Base-by-base conservation (phyloP, 148 eudicot species). In the Rhododendron molle region DNA sequence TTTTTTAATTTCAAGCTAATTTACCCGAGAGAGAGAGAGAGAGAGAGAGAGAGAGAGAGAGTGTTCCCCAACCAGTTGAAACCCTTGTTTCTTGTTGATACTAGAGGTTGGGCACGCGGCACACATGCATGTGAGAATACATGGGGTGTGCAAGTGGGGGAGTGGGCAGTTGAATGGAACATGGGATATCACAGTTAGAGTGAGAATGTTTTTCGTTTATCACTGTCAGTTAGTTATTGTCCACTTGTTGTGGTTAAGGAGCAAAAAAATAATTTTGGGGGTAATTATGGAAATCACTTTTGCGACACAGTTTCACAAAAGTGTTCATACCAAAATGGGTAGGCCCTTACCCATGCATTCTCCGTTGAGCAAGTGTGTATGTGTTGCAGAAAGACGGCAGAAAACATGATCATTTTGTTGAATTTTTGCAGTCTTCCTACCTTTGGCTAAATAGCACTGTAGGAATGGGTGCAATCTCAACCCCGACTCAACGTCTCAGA, bases 391-490 rank as follows among this genome's bases (percentile, higher is more conserved):
- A 77, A 77, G 44, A 44, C 1, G 16, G 46, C 3, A 15, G 12
- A 78, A 13, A 30, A 28, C 38, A 80, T 13, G 38, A n/a, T 50
- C 21, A 26, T 2, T 0, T 46, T 2, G 0, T 46, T 46, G 47
- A 46, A 44, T 14, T 80, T 6, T 80, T 13, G 62, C 76, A 32
- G 21, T 80, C 7, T 13, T 50, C 62, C 12, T 81, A 14, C 30
- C 47, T 52, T 54, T 56, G 7, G 10, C 71, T 15, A n/a, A 81
- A 14, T 58, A 76, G 28, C 46, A 40, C 78, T 16, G 12, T 14
- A 30, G 71, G 50, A 36, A 86, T 86, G 87, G 87, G 71, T 3
- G 85, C 81, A 23, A 43, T 86, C 78, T 88, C 87, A 36, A 47
- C 85, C 36, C 87, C 44, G 71, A 69, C 81, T 32, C 85, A 82